Base-by-base conservation (phyloP, 1,139 yeast genomes). In the Hansenula sp. region DNA sequence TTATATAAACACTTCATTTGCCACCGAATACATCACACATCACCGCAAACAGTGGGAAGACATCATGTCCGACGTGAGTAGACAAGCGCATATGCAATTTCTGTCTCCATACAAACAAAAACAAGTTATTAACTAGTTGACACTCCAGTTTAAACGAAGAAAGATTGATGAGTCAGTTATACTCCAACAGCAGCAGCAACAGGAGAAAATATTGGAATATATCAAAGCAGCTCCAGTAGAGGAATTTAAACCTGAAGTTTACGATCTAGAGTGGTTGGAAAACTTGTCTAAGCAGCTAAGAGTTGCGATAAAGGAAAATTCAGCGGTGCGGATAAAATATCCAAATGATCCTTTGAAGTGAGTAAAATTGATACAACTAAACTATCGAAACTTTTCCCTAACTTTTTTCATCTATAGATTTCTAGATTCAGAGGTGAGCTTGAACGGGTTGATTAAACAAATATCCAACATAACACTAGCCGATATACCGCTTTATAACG, bases 271-370 rank as follows among this genome's bases (percentile, higher is more conserved):
- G 15, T 58, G 62, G 54, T 45, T 66, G 32, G 51, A 52, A 10
- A 50, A 51, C 40, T 42, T 57, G 10, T 38, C 59, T 4, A 42
- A 52, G 11, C 47, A 47, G 29, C 47, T 68, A 31, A 62, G 62
- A 36, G 46, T 51, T 13, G 57, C 61, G 0, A 48, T 60, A 5
- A 41, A 53, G 13, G 49, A 49, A 30, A 70, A 69, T 54, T 47
- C 55, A 10, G 58, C 57, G 33, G 52, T 56, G 36, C 57, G 73
- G 13, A 53, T 52, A 13, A 57, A 58, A 37, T 54, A 52, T 47
- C 46, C 57, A 0, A 54, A 53, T 24, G 67, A 66, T n/a, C 72
- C 72, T 2, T 41, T 59, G 32, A 65, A 63, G 53, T 58, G 21
- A 37, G 40, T 37, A 19, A 4, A 15, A 9, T 17, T 5, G 15